Evolutionary conservation across 1,284 basidiomycete genomes (phyloP), one percentile per base, ranked within the genome.

Genomic region (Salmacisia buchloeana): DNA sequence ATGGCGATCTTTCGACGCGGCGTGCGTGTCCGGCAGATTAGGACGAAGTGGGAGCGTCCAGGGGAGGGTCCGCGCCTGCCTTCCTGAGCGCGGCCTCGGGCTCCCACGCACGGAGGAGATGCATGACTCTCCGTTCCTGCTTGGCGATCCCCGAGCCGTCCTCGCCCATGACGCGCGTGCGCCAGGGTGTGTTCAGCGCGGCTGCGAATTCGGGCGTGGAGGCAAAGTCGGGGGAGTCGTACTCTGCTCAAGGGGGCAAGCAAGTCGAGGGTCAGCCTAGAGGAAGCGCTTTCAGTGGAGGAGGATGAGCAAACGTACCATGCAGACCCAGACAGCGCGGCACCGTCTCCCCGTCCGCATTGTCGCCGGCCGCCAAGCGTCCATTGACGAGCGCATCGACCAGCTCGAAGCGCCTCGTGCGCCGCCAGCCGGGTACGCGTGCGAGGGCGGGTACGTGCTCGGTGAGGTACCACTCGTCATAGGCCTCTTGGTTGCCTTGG

Each of bases 81-180:
- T 52, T n/a, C 27, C 56, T 56, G 35, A 68, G 23, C 2, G 67
- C 67, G 7, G 52, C 29, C 4, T 61, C 58, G 1, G 73, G 66
- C 31, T 76, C 73, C 67, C 69, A 76, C 4, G 73, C 73, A 2
- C 66, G 43, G 57, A 74, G 73, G 21, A 76, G 25, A 10, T 46
- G 9, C 57, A 69, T 70, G n/a, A 65, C 62, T 49, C 71, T 70
- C 13, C 72, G 58, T 49, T 76, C 74, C 7, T 72, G 35, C n/a
- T 60, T 38, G 0, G 66, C n/a, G 6, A 74, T 18, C n/a, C 69
- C 66, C 13, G 27, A 15, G 7, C 13, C 52, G 6, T 58, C 25
- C 0, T 41, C 18, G 4, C 68, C 69, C 10, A 68, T 38, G 10
- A 74, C 63, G 2, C 58, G n/a, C 29, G 46, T 34, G 21, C 74